These are phyloP conservation scores for Uronychia setigera DNA, from an alignment of 73 alveolate species.

Conservation along the genomic window DNA sequence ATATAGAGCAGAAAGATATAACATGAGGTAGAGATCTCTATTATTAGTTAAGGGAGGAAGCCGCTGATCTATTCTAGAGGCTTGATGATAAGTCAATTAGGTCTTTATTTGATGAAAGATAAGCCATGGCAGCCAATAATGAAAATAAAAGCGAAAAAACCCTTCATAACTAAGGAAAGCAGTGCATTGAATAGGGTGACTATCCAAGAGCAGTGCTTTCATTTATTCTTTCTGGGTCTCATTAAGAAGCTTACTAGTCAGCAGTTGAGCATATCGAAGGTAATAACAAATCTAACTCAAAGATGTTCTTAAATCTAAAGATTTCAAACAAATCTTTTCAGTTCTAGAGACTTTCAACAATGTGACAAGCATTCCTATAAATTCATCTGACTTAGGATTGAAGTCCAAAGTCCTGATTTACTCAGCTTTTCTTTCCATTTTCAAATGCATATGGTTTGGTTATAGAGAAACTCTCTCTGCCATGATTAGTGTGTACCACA, in stretches of 20 bases:
- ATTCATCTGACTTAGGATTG: neutral
- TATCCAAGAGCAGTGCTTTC: neutral
- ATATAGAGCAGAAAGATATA: conserved; percentile 24
- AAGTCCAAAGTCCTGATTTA: conserved; percentile 13
- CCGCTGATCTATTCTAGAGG: neutral
- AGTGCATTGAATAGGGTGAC: neutral
- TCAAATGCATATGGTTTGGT: conserved; percentile 40
- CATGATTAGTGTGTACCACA: neutral
- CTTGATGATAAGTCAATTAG: neutral
- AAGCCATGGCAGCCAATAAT: neutral
- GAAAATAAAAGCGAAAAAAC: neutral
- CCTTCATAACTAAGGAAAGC: neutral
- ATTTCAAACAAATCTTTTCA: neutral
- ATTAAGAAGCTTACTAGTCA: neutral
- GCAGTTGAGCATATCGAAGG: conserved; percentile 3
- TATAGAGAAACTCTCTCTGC: neutral
- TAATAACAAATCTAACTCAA: neutral
- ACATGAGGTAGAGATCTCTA: neutral
- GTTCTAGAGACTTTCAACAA: neutral
- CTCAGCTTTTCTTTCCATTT: conserved; percentile 10
- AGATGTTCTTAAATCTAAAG: neutral
- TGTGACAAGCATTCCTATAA: neutral
- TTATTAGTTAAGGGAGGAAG: neutral
- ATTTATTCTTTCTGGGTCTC: neutral
- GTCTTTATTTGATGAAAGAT: neutral